Percentiles rank a stretch among this genome's conserved stretches.
These are phyloP conservation scores for Phytopythium aichiense DNA, from an alignment of 352 stramenopile species.

Conservation along the genomic window DNA sequence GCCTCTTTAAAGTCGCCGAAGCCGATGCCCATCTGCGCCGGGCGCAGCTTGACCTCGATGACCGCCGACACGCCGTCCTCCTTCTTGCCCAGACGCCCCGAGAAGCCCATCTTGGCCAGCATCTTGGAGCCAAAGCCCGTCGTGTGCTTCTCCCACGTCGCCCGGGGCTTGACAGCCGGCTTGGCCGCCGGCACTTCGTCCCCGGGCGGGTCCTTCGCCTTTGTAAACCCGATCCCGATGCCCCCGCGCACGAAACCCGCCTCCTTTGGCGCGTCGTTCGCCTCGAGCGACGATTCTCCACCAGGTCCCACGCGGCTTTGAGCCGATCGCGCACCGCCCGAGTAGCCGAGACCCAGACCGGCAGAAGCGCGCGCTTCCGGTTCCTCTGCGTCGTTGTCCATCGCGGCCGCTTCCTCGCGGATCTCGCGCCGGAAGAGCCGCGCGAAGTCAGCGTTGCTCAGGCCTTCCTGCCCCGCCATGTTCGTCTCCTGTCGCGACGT, in stretches of 20 bases:
- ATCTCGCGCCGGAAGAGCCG: constrained; percentile 58
- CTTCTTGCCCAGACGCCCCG: constrained; percentile 90
- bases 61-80: constrained; percentile 91
- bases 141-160: constrained; percentile 94
- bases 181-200: background rate
- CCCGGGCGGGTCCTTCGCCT: background rate
- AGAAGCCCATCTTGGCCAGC: constrained; percentile 96
- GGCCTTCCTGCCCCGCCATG: constrained; percentile 7
- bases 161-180: constrained; percentile 16
- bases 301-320: background rate
- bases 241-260: background rate
- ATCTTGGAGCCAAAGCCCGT: constrained; percentile 96
- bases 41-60: constrained; percentile 93
- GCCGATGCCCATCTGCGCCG: constrained; percentile 90
- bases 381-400: background rate
- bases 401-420: constrained; percentile 10
- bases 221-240: background rate
- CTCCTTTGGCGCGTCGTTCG: background rate
- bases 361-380: background rate
- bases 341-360: background rate
- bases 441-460: constrained; percentile 80
- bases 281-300: background rate
- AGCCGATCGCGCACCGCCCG: background rate
- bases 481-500: background rate
- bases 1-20: constrained; percentile 94